phyloP scores from a whole-genome alignment of 106 monocot species.

The Dendrobium huoshanense region DNA sequence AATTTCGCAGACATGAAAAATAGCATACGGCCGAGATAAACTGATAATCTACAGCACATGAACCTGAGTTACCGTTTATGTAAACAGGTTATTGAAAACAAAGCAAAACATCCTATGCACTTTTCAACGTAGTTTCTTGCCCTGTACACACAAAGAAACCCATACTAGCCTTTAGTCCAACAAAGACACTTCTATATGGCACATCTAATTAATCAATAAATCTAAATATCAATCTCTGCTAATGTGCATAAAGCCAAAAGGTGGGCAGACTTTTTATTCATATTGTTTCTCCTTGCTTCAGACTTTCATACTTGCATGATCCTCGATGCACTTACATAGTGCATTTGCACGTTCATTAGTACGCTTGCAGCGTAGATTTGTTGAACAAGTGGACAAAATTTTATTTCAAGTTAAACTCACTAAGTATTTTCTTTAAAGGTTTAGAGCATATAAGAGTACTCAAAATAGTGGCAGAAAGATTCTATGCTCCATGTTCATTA shows the following conservation, averaged over 20 bases:
- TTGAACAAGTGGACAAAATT: no score
- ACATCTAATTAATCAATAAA: background rate
- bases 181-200: background rate
- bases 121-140: background rate
- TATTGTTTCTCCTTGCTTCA: no score
- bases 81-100: background rate
- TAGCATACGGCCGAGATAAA: background rate
- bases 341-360: no score
- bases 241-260: background rate
- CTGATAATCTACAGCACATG: background rate
- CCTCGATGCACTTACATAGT: no score
- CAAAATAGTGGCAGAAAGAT: no score
- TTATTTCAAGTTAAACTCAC: no score
- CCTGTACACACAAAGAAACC: background rate
- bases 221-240: background rate
- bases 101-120: background rate
- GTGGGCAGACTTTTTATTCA: background rate
- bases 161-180: background rate
- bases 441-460: no score
- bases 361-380: no score
- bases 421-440: no score
- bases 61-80: background rate
- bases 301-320: no score
- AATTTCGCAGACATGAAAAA: background rate
- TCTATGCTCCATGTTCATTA: no score